Evolutionary conservation across 2,329 filamentous ascomycete species (phyloP).

Genomic region (Aureobasidium sp.): DNA sequence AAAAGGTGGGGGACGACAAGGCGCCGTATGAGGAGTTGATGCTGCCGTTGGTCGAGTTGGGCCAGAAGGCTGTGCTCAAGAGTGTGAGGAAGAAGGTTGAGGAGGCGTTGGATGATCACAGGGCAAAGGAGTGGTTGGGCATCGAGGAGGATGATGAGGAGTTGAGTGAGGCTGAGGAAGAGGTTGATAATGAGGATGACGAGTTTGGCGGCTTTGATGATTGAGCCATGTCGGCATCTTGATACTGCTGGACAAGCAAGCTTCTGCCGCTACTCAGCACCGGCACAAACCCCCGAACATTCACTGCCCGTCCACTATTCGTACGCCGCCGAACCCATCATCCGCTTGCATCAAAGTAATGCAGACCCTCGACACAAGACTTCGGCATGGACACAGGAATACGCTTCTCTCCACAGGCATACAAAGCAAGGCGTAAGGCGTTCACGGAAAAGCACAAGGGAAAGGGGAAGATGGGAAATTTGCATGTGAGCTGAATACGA

Average conservation of each 20-base stretch:
- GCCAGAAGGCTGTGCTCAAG: conserved; percentile 54
- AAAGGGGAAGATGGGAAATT: background rate
- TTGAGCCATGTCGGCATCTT: conserved; percentile 27
- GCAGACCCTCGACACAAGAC: background rate
- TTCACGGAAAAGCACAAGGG: background rate
- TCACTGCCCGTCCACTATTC: background rate
- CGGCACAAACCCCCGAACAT: too few species aligned
- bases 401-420: background rate
- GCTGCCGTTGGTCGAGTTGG: conserved; percentile 47
- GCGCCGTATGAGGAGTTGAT: conserved; percentile 42
- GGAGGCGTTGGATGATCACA: conserved; percentile 64
- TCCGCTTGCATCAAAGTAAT: background rate
- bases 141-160: conserved; percentile 23
- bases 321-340: background rate
- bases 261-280: background rate
- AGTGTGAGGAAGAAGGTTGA: conserved; percentile 59
- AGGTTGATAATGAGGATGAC: conserved; percentile 37
- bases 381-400: background rate
- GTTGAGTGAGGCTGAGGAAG: conserved; percentile 31
- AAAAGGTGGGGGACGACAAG: conserved; percentile 56
- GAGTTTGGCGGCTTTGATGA: conserved; percentile 65
- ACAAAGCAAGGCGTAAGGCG: conserved; percentile 9
- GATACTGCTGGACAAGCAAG: background rate
- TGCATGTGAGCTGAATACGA: conserved; percentile 8
- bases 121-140: conserved; percentile 55